These are phyloP conservation scores for Colletotrichum sp. DNA, from an alignment of 2,329 filamentous ascomycete genomes.

Conservation along the genomic window DNA sequence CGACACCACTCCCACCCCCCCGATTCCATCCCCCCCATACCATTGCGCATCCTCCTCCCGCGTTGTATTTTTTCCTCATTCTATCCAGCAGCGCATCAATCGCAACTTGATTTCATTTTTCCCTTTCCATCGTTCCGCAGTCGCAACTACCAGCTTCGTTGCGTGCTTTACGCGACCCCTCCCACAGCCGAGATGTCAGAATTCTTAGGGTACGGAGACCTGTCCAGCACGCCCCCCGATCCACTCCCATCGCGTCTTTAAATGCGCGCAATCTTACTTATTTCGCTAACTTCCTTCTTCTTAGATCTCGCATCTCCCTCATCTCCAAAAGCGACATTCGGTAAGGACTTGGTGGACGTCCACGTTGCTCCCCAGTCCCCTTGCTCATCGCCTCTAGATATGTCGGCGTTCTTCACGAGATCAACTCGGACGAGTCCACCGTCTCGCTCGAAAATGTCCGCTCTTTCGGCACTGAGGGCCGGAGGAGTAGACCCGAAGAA, in stretches of 20 bases:
- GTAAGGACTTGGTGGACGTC: constrained; percentile 56
- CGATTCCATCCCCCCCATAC: constrained; percentile 1
- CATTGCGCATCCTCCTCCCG: background rate
- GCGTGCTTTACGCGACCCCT: constrained; percentile 46
- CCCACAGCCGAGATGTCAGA: constrained; percentile 56
- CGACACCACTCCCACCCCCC: background rate
- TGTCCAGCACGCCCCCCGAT: constrained; percentile 16
- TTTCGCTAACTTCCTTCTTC: constrained; percentile 1
- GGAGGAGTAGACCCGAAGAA: constrained; percentile 77
- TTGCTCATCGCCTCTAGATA: constrained; percentile 64
- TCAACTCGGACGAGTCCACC: constrained; percentile 96
- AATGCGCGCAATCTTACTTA: constrained; percentile 6
- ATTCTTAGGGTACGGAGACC: constrained; percentile 60
- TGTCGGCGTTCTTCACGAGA: constrained; percentile 94
- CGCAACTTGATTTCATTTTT: constrained; percentile 16
- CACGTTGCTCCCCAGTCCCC: constrained; percentile 12
- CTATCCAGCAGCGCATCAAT: constrained; percentile 17
- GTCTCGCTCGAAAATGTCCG: constrained; percentile 96
- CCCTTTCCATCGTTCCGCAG: background rate
- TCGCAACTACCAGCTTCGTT: constrained; percentile 24
- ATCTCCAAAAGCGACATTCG: constrained; percentile 98
- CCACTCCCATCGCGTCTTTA: constrained; percentile 32
- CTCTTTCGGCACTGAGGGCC: constrained; percentile 93
- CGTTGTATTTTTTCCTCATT: constrained; percentile 5
- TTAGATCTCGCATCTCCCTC: constrained; percentile 89